phyloP scores from a whole-genome alignment of 1,284 basidiomycete genomes.

The Xerocomus minutiporus region DNA sequence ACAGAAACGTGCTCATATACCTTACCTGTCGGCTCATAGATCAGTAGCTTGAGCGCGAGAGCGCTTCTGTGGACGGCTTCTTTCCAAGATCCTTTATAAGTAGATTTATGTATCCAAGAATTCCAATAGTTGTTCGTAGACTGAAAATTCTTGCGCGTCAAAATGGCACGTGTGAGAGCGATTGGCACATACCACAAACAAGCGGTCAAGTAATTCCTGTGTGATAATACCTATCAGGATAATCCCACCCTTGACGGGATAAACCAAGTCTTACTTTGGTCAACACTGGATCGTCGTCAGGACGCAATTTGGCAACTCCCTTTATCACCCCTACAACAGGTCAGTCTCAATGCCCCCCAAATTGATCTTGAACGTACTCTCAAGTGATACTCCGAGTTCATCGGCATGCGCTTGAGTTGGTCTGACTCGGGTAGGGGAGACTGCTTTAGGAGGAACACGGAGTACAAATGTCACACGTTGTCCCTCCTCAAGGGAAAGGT shows the following conservation, averaged over 20 bases:
- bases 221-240: background rate
- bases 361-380: constrained; percentile 31
- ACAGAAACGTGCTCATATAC: constrained; percentile 7
- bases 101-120: constrained; percentile 76
- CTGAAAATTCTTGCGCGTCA: constrained; percentile 28
- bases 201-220: constrained; percentile 49
- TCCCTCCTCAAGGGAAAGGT: constrained; percentile 70
- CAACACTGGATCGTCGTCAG: constrained; percentile 57
- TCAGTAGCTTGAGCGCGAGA: constrained; percentile 80
- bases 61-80: constrained; percentile 87
- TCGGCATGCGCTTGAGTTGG: constrained; percentile 39
- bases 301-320: constrained; percentile 48
- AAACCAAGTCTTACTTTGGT: constrained; percentile 44
- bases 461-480: constrained; percentile 84
- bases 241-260: background rate
- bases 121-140: constrained; percentile 86
- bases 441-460: constrained; percentile 51
- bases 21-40: constrained; percentile 75
- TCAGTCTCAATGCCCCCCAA: constrained; percentile 7
- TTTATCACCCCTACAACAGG: constrained; percentile 38
- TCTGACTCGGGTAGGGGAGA: constrained; percentile 9
- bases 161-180: background rate
- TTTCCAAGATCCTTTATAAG: constrained; percentile 89
- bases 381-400: constrained; percentile 46
- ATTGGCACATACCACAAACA: constrained; percentile 45